These are phyloP conservation scores for Endotrypanum monterogeii DNA, from an alignment of 208 protist genomes.

Conservation along the genomic window DNA sequence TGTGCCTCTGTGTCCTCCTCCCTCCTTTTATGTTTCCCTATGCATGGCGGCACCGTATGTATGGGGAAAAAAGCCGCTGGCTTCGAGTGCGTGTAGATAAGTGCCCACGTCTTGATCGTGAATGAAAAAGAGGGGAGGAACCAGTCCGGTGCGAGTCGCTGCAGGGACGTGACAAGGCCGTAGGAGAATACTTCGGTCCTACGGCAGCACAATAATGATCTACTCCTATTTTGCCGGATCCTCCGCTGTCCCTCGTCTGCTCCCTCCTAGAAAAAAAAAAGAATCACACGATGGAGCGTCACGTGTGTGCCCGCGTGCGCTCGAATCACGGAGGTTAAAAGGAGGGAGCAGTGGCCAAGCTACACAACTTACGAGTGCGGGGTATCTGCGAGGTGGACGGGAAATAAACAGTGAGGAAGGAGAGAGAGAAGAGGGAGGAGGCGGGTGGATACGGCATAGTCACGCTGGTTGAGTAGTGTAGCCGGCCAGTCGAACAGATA, in stretches of 20 bases:
- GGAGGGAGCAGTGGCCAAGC: neutral
- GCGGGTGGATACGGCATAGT: constrained; percentile 6
- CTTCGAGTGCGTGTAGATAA: neutral
- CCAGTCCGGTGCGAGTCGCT: neutral
- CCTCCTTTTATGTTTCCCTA: too few species aligned
- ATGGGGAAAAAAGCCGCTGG: neutral
- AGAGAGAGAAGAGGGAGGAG: constrained; percentile 5
- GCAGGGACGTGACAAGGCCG: neutral
- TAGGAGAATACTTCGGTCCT: neutral
- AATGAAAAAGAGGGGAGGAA: neutral
- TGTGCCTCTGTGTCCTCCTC: too few species aligned
- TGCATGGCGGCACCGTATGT: neutral
- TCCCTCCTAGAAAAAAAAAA: neutral
- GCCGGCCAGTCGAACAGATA: neutral
- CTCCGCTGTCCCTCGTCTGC: neutral
- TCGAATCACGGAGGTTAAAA: neutral
- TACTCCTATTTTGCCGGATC: neutral
- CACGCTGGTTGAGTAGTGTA: neutral
- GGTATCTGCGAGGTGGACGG: neutral
- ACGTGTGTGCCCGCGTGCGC: too few species aligned
- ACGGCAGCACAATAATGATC: neutral
- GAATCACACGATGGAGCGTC: neutral
- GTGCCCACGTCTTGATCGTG: neutral
- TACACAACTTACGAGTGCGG: neutral
- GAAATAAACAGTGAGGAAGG: neutral